Evolutionary conservation across 1,284 basidiomycete species (phyloP).

Genomic region (Pisolithus thermaeus): DNA sequence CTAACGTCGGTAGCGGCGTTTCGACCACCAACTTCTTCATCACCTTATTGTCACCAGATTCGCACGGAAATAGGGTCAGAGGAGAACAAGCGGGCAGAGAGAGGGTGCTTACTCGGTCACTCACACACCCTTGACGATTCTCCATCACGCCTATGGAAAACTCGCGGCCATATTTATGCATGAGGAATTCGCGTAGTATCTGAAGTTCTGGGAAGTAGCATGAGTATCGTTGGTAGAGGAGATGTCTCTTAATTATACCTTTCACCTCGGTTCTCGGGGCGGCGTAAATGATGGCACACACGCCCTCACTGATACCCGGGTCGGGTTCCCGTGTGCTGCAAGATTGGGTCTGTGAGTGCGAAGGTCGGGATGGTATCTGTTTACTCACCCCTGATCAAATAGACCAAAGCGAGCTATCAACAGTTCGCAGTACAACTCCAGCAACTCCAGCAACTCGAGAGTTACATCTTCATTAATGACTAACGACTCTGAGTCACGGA

Average conservation of each 20-base stretch:
- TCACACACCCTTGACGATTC: conserved; percentile 75
- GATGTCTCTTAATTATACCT: conserved; percentile 40
- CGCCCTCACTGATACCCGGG: conserved; percentile 70
- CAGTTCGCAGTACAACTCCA: conserved; percentile 92
- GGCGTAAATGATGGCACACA: conserved; percentile 81
- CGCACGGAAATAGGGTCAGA: conserved; percentile 1
- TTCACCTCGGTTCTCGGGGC: conserved; percentile 88
- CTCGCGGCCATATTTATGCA: conserved; percentile 90
- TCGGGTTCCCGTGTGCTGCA: conserved; percentile 79
- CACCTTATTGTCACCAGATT: conserved; percentile 40
- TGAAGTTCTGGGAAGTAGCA: conserved; percentile 66
- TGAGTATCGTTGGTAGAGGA: conserved; percentile 4
- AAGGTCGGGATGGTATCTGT: neutral
- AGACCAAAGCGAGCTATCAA: conserved; percentile 90
- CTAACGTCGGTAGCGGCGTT: conserved; percentile 69
- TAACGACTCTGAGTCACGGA: conserved; percentile 17
- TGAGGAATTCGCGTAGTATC: conserved; percentile 84
- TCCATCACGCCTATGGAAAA: conserved; percentile 79
- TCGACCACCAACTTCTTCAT: conserved; percentile 64
- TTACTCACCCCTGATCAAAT: conserved; percentile 73
- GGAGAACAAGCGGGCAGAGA: neutral
- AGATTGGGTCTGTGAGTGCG: conserved; percentile 2
- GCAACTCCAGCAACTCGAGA: conserved; percentile 82
- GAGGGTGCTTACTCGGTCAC: conserved; percentile 57
- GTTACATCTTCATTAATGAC: conserved; percentile 86